Evolutionary conservation across 2,329 filamentous ascomycete genomes (phyloP).

Genomic region (Cyphellophora europaea): DNA sequence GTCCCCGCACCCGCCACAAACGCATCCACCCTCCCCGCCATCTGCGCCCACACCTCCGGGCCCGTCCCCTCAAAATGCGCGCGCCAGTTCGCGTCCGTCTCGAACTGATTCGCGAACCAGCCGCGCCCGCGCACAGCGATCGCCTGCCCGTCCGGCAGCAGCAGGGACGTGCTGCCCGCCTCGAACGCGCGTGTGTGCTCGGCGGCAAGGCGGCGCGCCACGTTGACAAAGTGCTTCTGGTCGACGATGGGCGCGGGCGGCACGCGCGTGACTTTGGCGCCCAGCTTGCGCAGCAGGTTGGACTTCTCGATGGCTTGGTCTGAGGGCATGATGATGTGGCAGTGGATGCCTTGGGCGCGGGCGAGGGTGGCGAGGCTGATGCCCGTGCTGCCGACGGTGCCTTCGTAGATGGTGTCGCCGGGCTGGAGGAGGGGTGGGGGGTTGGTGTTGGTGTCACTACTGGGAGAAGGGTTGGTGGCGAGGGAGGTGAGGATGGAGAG

Average conservation of each 20-base stretch:
- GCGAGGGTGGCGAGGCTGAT: constrained; percentile 89
- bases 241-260: constrained; percentile 89
- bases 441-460: too few relatives aligned
- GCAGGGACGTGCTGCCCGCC: too few relatives aligned
- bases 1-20: constrained; percentile 92
- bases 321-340: constrained; percentile 95
- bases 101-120: constrained; percentile 95
- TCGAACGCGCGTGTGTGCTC: constrained; percentile 53
- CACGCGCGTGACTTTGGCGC: constrained; percentile 86
- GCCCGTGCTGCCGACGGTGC: constrained; percentile 90
- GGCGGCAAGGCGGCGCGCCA: constrained; percentile 64
- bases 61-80: constrained; percentile 78
- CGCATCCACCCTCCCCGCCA: constrained; percentile 64
- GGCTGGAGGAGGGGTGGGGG: constrained; percentile 61
- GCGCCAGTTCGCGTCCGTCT: constrained; percentile 77
- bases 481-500: constrained; percentile 79
- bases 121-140: constrained; percentile 57
- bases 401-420: constrained; percentile 90
- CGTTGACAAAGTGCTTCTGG: constrained; percentile 87
- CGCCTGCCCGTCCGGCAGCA: constrained; percentile 22
- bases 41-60: constrained; percentile 79
- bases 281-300: constrained; percentile 77
- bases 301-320: constrained; percentile 86
- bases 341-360: constrained; percentile 77
- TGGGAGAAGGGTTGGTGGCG: constrained; percentile 48